phyloP scores from a whole-genome alignment of 2,329 filamentous ascomycete genomes.

The Stachybotrys chartarum region DNA sequence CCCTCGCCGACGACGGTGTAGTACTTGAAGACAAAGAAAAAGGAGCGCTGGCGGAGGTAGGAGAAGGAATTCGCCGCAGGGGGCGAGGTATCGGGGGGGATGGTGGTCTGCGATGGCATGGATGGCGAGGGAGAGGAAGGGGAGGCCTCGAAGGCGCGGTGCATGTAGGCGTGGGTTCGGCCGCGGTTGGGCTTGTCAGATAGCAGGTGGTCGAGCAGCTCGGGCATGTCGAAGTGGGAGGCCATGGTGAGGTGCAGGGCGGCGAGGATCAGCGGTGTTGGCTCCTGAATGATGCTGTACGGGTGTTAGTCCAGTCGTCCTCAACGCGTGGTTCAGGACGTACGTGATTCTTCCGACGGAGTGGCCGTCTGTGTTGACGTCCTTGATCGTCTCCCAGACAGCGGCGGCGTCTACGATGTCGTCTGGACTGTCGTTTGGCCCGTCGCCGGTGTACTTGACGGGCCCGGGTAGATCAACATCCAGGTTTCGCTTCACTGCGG shows the following conservation, averaged over 20 bases:
- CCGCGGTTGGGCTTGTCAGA: constrained; percentile 36
- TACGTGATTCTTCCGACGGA: constrained; percentile 50
- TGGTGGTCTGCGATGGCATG: background rate
- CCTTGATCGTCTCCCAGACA: constrained; percentile 33
- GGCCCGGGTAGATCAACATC: constrained; percentile 17
- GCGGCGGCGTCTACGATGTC: constrained; percentile 29
- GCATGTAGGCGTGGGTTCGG: constrained; percentile 39
- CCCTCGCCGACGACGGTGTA: constrained; percentile 52
- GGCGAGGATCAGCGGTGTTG: constrained; percentile 51
- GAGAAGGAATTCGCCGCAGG: constrained; percentile 7
- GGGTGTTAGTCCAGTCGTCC: constrained; percentile 2
- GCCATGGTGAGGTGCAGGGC: constrained; percentile 52
- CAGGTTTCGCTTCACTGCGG: constrained; percentile 22
- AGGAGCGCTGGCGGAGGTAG: constrained; percentile 43
- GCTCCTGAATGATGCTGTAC: constrained; percentile 49
- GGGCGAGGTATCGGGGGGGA: background rate
- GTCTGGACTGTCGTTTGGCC: constrained; percentile 15
- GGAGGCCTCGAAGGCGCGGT: constrained; percentile 36
- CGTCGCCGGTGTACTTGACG: constrained; percentile 16
- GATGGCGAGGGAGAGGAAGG: constrained; percentile 10
- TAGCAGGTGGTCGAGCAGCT: constrained; percentile 48
- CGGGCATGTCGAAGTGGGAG: constrained; percentile 54
- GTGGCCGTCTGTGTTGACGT: constrained; percentile 26
- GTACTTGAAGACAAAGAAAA: constrained; percentile 60
- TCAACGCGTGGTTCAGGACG: constrained; percentile 18